A percentile compares a stretch with the other conserved stretches of the same genome.
Conservation (phyloP, 2,329 filamentous ascomycete genomes). For the Neophaeococcomyces aloes region DNA sequence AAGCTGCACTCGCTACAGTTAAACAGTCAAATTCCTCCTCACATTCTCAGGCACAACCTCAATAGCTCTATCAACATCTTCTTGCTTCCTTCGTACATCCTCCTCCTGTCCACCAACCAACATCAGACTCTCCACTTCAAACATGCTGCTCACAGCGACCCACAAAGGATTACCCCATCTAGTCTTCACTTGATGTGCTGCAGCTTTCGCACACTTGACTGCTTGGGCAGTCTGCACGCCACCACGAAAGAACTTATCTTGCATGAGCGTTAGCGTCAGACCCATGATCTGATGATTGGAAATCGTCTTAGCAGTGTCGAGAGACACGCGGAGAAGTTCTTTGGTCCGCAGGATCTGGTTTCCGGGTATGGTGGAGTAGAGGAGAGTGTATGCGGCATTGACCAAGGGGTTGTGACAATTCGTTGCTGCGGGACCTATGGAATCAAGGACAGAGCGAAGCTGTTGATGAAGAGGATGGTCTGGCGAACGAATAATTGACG, state of each 20-base stretch:
- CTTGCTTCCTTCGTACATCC: neutral
- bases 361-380: slow-evolving; percentile 58
- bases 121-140: slow-evolving; percentile 62
- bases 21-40: neutral
- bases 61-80: neutral
- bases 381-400: slow-evolving; percentile 64
- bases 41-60: neutral
- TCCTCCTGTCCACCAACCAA: slow-evolving; percentile 1
- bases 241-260: slow-evolving; percentile 61
- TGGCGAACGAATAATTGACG: slow-evolving; percentile 62
- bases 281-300: slow-evolving; percentile 71
- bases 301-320: slow-evolving; percentile 57
- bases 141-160: slow-evolving; percentile 70
- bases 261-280: slow-evolving; percentile 77
- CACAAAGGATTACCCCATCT: slow-evolving; percentile 62
- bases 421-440: slow-evolving; percentile 56
- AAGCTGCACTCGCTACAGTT: no score
- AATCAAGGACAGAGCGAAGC: slow-evolving; percentile 52
- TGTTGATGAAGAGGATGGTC: slow-evolving; percentile 47
- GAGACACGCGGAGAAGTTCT: slow-evolving; percentile 61
- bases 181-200: slow-evolving; percentile 51
- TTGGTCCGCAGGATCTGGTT: slow-evolving; percentile 67
- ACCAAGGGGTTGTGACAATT: slow-evolving; percentile 65
- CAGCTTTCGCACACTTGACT: slow-evolving; percentile 63
- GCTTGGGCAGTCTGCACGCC: slow-evolving; percentile 72